Conservation (phyloP, 192 early-diverging fungal genomes). For the Entomortierella beljakovae region DNA sequence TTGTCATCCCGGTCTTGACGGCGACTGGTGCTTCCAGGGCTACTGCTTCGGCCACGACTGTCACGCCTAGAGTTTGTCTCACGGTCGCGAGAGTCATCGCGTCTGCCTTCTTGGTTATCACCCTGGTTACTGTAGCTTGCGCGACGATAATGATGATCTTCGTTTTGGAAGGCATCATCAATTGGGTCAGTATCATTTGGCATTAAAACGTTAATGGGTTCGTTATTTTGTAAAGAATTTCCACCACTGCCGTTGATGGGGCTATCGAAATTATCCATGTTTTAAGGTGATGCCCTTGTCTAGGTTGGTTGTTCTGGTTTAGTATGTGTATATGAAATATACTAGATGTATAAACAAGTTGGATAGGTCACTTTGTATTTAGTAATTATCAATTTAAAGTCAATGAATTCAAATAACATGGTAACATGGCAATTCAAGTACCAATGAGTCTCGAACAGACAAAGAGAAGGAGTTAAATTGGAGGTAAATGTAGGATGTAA, state of each 20-base stretch:
- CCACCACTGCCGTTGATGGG: not conserved
- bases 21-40: conserved; percentile 9
- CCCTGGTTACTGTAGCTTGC: conserved; percentile 5
- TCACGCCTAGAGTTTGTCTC: not conserved
- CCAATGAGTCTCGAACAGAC: too few species aligned
- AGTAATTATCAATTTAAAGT: too few species aligned
- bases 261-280: conserved; percentile 2
- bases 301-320: conserved; percentile 7
- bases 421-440: too few species aligned
- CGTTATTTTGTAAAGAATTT: not conserved
- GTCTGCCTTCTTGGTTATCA: conserved; percentile 1
- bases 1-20: conserved; percentile 32
- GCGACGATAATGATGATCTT: conserved; percentile 38
- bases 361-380: too few species aligned
- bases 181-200: conserved; percentile 24
- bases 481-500: too few species aligned
- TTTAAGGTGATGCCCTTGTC: not conserved
- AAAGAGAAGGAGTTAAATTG: too few species aligned
- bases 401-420: too few species aligned
- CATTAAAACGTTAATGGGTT: conserved; percentile 15
- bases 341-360: too few species aligned
- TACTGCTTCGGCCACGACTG: not conserved
- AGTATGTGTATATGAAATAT: not conserved
- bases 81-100: conserved; percentile 27
- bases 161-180: conserved; percentile 14